phyloP scores from a whole-genome alignment of 208 protist species.

The Trypanosomatidae sp. region DNA sequence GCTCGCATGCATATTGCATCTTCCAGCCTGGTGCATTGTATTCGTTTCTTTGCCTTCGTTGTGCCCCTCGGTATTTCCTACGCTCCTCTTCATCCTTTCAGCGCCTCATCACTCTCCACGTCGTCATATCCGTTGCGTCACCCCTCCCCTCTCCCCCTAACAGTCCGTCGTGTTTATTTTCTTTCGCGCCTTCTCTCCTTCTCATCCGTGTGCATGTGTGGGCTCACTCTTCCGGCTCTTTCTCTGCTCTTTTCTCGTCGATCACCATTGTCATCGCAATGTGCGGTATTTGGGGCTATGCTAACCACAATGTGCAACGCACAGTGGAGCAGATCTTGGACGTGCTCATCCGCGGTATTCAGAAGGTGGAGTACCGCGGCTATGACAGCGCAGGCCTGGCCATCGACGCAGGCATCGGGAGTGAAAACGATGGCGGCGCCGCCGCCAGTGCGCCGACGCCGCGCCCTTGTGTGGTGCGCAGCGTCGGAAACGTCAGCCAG shows the following conservation, averaged over 20 bases:
- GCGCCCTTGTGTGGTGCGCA: slow-evolving; percentile 58
- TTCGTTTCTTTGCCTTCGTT: neutral
- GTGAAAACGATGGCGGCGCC: neutral
- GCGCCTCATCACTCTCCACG: neutral
- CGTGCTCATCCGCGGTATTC: slow-evolving; percentile 76
- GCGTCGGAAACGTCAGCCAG: slow-evolving; percentile 76
- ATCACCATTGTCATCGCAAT: slow-evolving; percentile 10
- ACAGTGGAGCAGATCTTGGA: slow-evolving; percentile 65
- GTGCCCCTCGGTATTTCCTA: neutral
- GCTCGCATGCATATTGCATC: neutral
- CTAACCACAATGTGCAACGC: slow-evolving; percentile 36
- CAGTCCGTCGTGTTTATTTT: neutral
- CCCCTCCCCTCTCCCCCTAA: too few species aligned
- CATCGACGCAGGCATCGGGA: slow-evolving; percentile 36
- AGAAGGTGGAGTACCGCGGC: slow-evolving; percentile 95
- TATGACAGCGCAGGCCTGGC: slow-evolving; percentile 96
- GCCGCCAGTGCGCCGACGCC: slow-evolving; percentile 5
- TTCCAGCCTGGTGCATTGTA: neutral
- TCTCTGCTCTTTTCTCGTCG: neutral
- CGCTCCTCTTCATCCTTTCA: neutral
- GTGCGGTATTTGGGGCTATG: slow-evolving; percentile 93
- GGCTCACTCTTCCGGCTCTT: neutral
- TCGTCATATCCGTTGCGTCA: too few species aligned
- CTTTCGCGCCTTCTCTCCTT: neutral
- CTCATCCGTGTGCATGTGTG: neutral